A percentile compares a stretch with the other conserved stretches of the same genome.
These are phyloP conservation scores for Aaosphaeria arxii DNA, from an alignment of 2,329 filamentous ascomycete species.

Conservation along the genomic window DNA sequence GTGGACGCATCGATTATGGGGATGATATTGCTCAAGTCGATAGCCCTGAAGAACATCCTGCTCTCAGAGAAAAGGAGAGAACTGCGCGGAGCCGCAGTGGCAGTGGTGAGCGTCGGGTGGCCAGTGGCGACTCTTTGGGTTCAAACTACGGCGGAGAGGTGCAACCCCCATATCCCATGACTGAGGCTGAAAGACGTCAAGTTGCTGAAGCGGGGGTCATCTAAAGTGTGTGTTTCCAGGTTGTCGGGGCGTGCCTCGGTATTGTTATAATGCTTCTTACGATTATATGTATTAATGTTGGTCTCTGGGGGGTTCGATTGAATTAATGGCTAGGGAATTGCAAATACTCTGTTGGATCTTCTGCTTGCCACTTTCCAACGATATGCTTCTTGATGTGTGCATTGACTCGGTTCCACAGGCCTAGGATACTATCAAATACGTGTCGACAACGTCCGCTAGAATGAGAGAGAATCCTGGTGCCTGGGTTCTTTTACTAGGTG, in stretches of 20 bases:
- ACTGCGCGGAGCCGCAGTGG: conserved; percentile 17
- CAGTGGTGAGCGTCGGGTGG: conserved; percentile 16
- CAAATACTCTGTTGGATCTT: no score
- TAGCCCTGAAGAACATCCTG: conserved; percentile 13
- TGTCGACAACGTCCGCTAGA: no score
- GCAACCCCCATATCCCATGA: conserved; percentile 25
- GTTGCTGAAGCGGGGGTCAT: conserved; percentile 18
- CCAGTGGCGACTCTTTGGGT: conserved; percentile 21
- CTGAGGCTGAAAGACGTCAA: conserved; percentile 27
- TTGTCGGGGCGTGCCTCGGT: neutral
- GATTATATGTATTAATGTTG: conserved; percentile 15
- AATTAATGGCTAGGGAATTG: no score
- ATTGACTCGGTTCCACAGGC: no score
- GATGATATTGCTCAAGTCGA: conserved; percentile 10
- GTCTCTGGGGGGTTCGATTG: neutral
- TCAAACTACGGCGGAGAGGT: conserved; percentile 19
- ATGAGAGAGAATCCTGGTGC: no score
- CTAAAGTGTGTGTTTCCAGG: conserved; percentile 4
- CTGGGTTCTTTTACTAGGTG: no score
- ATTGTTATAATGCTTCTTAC: conserved; percentile 5
- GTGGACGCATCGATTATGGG: conserved; percentile 6
- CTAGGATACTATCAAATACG: no score
- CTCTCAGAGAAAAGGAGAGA: conserved; percentile 12
- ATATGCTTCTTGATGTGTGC: no score
- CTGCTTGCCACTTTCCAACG: no score